Evolutionary conservation across 1,284 basidiomycete genomes (phyloP), one percentile per base, ranked within the genome.

Genomic region (Puccinia coronata): DNA sequence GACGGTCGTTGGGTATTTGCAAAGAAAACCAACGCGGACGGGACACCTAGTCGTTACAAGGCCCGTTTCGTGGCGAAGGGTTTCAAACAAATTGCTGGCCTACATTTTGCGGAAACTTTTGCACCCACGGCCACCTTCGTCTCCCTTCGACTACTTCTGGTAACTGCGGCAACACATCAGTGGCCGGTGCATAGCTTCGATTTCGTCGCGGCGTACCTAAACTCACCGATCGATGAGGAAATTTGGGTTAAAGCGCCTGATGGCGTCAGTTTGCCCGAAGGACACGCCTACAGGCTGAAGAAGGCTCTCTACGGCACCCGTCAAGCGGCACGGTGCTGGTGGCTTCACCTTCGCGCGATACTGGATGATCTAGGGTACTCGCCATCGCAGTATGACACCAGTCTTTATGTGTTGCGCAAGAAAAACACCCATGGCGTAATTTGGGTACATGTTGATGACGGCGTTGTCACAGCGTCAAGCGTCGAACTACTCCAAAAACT

Each of bases 401-500:
- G 55, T 55, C 28, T 77, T 16, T 77, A 77, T 39, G 18, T 36
- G 2, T 14, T 63, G 1, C 16, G 25, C 16, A n/a, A 47, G 16
- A 2, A 28, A 1, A 18, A 49, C 25, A 8, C 39, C 9, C 31
- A 34, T 6, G 43, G 59, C 28, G 11, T 77, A 1, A 51, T 77
- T 9, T 77, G 75, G 75, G 49, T 51, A 3, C 75, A 77, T n/a
- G 61, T 78, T 8, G 76, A 78, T 28, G 25, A 78, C 23, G 76
- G 76, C 1, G n/a, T 65, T 16, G 76, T 78, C 4, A 51, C 49
- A 9, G 49, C 18, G 9, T 51, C 49, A 4, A 12, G 11, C 11
- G 11, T 16, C 12, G 23, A 12, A 4, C 39, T 63, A 23, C 28
- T 63, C 14, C 5, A 63, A 28, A 12, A 63, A 63, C 61, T 63